These are phyloP conservation scores for Lolium multiflorum DNA, from an alignment of 176 grass and related monocot genomes.

Conservation along the genomic window DNA sequence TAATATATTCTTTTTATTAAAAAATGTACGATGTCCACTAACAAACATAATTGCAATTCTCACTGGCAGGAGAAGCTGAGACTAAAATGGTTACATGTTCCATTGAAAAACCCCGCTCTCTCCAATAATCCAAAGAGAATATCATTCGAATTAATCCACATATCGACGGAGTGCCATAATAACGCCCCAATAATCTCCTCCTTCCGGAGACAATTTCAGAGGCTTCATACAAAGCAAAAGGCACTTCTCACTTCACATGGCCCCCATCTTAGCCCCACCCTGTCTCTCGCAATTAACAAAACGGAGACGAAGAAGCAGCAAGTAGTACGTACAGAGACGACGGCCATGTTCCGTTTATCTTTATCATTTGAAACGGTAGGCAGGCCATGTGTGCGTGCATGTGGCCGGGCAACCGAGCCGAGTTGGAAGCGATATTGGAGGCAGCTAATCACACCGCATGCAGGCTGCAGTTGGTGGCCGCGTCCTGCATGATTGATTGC, in stretches of 20 bases:
- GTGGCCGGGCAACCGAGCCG: constrained; percentile 53
- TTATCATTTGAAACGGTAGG: not conserved
- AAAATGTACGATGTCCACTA: too few relatives aligned
- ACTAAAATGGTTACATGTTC: not conserved
- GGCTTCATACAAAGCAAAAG: constrained; percentile 8
- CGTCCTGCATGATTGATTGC: constrained; percentile 54
- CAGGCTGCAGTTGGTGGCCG: constrained; percentile 46
- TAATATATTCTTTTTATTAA: too few relatives aligned
- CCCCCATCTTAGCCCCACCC: constrained; percentile 60
- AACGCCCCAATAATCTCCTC: constrained; percentile 50
- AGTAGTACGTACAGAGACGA: constrained; percentile 34
- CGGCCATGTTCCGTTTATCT: constrained; percentile 56
- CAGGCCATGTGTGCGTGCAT: constrained; percentile 77
- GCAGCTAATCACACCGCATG: constrained; percentile 41
- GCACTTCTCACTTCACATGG: constrained; percentile 80
- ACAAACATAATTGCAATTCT: not conserved
- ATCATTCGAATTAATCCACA: constrained; percentile 3
- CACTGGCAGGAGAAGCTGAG: not conserved
- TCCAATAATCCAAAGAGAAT: not conserved
- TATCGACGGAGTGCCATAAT: constrained; percentile 36
- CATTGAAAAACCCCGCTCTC: not conserved
- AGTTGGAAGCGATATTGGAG: constrained; percentile 48
- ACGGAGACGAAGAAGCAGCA: not conserved
- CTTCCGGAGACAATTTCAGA: constrained; percentile 24
- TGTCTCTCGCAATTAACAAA: constrained; percentile 47